Base-by-base conservation (phyloP, 2,329 filamentous ascomycete species). In the Penicillium sp. region DNA sequence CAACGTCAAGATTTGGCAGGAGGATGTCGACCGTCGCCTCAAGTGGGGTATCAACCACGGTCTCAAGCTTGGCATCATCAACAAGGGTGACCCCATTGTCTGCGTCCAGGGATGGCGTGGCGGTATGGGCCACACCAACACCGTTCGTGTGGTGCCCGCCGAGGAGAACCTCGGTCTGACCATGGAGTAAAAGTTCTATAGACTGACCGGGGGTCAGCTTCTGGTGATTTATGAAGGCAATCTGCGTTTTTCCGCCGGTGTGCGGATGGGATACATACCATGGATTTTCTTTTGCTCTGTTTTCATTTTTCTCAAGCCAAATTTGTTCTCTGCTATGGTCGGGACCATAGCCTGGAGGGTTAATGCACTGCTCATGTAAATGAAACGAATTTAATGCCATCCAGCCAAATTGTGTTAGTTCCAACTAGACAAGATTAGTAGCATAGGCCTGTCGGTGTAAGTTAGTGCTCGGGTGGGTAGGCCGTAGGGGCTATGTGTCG, bases 11-110 rank as follows among this genome's bases (percentile, higher is more conserved):
- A 91, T 95, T 76, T 99, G 93, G 93, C 93, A 99, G 78, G 90
- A 97, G 79, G 92, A 99, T 75, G 93, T 99, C 63, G 93, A 99
- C 77, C 84, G 86, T 71, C 89, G 93, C 69, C 89, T 99, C 74
- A 95, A 92, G 81, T 99, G 92, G 91, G 93, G 89, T 71, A 89
- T 99, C 71, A 78, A 81, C 70, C 83, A 90, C 70, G 93, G 89
- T 63, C 82, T 95, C 66, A 83, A 87, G 74, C 87, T 99, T 37
- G 79, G 84, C 55, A 84, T 93, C 52, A 80, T 95, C 58, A 86
- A 84, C 72, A 83, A 89, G 68, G 89, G 88, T 55, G 88, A 91
- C 63, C 73, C 76, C 55, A 82, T 86, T 49, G 75, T 86, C 63
- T 84, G 82, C 61, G 82, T 86, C 36, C 82, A 86, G 68, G 82